A percentile compares a stretch with the other conserved stretches of the same genome.
Evolutionary conservation across 2,329 filamentous ascomycete genomes (phyloP).

Genomic region (Thielaviopsis populi): DNA sequence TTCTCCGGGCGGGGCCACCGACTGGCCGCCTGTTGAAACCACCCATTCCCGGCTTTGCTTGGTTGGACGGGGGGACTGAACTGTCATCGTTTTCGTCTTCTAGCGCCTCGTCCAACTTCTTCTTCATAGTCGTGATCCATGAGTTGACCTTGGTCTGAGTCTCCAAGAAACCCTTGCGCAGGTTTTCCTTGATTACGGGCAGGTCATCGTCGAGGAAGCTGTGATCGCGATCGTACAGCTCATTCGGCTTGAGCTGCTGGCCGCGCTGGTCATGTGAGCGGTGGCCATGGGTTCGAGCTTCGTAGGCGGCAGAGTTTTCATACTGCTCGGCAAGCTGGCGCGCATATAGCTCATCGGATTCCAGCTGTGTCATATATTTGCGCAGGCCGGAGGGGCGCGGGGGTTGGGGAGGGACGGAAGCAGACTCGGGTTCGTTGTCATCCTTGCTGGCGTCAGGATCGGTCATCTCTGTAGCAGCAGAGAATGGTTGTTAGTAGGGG

Average conservation of each 20-base stretch:
- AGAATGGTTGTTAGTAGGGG: not conserved
- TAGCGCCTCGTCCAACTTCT: slow-evolving; percentile 82
- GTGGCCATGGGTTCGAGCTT: slow-evolving; percentile 32
- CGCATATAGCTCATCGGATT: slow-evolving; percentile 82
- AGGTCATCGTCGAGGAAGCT: slow-evolving; percentile 95
- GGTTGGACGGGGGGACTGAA: slow-evolving; percentile 6
- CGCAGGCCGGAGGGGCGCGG: slow-evolving; percentile 52
- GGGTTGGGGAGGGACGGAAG: slow-evolving; percentile 54
- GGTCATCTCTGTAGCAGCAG: slow-evolving; percentile 47
- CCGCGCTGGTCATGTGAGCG: slow-evolving; percentile 19
- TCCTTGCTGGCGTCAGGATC: slow-evolving; percentile 53
- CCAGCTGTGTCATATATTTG: slow-evolving; percentile 61
- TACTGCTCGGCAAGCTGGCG: slow-evolving; percentile 89
- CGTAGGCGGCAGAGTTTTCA: slow-evolving; percentile 46
- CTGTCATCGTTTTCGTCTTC: slow-evolving; percentile 48
- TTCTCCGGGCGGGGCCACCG: slow-evolving; percentile 51
- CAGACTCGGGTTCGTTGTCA: slow-evolving; percentile 34
- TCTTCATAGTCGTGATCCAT: slow-evolving; percentile 84
- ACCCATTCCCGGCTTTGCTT: slow-evolving; percentile 6
- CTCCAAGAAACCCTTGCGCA: slow-evolving; percentile 86
- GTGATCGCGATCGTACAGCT: slow-evolving; percentile 50
- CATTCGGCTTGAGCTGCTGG: slow-evolving; percentile 40
- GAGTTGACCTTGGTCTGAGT: slow-evolving; percentile 86
- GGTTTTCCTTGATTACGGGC: slow-evolving; percentile 79
- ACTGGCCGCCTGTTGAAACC: slow-evolving; percentile 32